These are phyloP conservation scores for Vaccinium macrocarpon DNA, from an alignment of 148 eudicot genomes.

Conservation along the genomic window DNA sequence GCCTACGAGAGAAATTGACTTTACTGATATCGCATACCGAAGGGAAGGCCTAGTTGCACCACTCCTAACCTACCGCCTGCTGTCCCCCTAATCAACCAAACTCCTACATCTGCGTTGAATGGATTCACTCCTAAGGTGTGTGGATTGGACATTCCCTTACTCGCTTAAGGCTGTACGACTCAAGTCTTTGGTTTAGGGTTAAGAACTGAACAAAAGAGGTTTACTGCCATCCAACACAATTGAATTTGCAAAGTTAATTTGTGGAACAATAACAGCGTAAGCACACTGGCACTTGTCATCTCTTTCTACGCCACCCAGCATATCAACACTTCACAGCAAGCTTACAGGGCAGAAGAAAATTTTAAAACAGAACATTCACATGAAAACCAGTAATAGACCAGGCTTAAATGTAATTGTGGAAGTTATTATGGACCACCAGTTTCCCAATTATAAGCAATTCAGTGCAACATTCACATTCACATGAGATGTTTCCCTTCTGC, in stretches of 20 bases:
- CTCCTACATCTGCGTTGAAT: no score
- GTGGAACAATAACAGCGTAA: neutral
- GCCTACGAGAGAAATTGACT: no score
- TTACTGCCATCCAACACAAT: neutral
- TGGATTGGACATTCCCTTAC: no score
- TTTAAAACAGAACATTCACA: neutral
- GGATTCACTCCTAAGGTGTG: no score
- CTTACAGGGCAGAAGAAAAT: neutral
- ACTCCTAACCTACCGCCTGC: no score
- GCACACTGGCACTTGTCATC: neutral
- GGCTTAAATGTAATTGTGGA: neutral
- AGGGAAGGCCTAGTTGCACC: no score
- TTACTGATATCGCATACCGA: no score
- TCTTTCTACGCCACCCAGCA: neutral
- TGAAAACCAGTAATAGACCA: neutral
- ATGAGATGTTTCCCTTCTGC: neutral
- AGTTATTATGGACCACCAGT: neutral
- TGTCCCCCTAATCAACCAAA: no score
- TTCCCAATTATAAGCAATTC: neutral
- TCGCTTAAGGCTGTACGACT: no score
- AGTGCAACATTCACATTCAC: no score
- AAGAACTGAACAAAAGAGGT: neutral
- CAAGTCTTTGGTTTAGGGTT: no score
- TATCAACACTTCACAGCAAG: neutral
- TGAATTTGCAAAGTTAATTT: neutral